These are phyloP conservation scores for Penicillium dipodomyicola DNA, from an alignment of 495 filamentous ascomycete species.

Conservation along the genomic window DNA sequence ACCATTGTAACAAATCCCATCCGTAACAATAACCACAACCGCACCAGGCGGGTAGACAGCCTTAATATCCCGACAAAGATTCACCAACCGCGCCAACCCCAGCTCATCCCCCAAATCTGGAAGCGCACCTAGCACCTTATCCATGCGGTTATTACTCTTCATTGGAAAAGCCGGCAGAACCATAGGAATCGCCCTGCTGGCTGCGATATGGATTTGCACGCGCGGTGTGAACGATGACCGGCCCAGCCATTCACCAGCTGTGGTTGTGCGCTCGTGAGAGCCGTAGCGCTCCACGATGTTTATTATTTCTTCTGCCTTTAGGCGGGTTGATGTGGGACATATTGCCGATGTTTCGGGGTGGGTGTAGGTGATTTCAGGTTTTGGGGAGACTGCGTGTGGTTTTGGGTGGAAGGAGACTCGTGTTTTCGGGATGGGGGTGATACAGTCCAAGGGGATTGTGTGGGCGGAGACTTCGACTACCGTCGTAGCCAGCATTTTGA, in stretches of 20 bases:
- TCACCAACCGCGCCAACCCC: conserved; percentile 45
- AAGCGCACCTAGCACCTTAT: conserved; percentile 47
- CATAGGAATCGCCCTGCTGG: conserved; percentile 7
- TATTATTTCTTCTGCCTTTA: conserved; percentile 7
- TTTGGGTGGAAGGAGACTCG: neutral
- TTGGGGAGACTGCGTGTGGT: neutral
- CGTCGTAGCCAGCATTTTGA: conserved; percentile 7
- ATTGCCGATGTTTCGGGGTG: neutral
- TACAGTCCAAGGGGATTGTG: neutral
- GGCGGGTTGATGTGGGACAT: neutral
- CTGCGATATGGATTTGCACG: conserved; percentile 5
- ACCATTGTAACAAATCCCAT: conserved; percentile 56
- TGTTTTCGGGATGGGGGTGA: neutral
- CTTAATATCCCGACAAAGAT: conserved; percentile 39
- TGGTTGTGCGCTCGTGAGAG: conserved; percentile 4
- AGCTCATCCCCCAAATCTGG: conserved; percentile 54
- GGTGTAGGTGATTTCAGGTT: neutral
- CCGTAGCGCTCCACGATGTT: conserved; percentile 9
- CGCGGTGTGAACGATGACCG: conserved; percentile 9
- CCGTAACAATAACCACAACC: conserved; percentile 48
- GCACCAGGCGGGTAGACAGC: conserved; percentile 49
- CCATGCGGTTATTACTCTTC: conserved; percentile 48
- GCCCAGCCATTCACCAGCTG: conserved; percentile 8
- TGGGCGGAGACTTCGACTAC: neutral
- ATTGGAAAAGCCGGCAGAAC: conserved; percentile 53